Base-by-base conservation (phyloP, 2,329 filamentous ascomycete species). In the Ophiostoma angusticollis region DNA sequence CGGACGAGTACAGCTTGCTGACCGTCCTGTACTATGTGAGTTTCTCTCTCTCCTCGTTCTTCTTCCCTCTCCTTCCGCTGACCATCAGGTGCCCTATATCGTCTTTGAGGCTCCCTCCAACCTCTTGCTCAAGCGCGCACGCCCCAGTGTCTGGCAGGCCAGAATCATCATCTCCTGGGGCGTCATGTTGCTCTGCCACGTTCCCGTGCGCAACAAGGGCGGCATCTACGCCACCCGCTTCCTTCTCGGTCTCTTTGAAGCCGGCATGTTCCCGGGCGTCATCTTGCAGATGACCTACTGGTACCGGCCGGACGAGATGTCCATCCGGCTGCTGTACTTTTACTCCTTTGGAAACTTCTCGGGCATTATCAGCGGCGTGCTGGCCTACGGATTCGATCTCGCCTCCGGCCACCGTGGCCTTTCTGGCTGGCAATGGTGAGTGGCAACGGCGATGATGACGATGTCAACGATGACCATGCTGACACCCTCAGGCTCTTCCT, bases 51-150 rank as follows among this genome's bases (percentile, higher is more conserved):
- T 30, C n/a, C n/a, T n/a, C n/a, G n/a, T n/a, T n/a, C n/a, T n/a
- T n/a, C n/a, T n/a, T n/a, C n/a, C n/a, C n/a, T n/a, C n/a, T n/a
- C n/a, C n/a, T n/a, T 19, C 7, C 17, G 12, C 7, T 16, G 3
- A 21, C 13, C 22, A 18, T 5, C 6, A 37, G 29, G 14, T 89
- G 46, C 79, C 79, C 2, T 93, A 91, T 53, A 68, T 80, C 2
- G 64, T 80, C 16, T 84, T 84, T 46, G 83, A 89, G 53, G 72
- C 80, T 0, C 63, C 83, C n/a, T 84, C 78, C 40, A 91, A 91
- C 50, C 58, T 89, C 11, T 58, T 89, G 7, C 70, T 91, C 40
- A 91, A 89, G 57, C 72, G 68, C 12, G 62, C 86, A 37, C 70
- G 78, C 0, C 84, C 84, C 0, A 80, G 74, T 28, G 60, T 83